Evolutionary conservation across 495 filamentous ascomycete species (phyloP).

Genomic region (Tuber calosporum): DNA sequence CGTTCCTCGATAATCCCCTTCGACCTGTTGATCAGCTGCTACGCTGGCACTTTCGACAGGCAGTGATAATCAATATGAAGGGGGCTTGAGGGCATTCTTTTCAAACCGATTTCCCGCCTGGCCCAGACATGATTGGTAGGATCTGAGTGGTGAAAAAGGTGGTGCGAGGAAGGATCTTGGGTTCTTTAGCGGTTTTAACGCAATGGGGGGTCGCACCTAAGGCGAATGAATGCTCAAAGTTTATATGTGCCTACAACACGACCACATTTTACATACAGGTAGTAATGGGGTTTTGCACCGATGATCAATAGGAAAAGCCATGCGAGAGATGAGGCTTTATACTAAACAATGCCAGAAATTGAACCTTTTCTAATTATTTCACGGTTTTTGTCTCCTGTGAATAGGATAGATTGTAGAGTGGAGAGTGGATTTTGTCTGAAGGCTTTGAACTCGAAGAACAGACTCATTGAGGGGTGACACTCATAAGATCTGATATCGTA

Average conservation of each 20-base stretch:
- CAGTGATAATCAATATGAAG: conserved; percentile 44
- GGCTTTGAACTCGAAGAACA: neutral
- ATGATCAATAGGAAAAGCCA: no score
- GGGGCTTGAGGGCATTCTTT: conserved; percentile 44
- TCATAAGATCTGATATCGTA: no score
- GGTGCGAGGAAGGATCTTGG: conserved; percentile 44
- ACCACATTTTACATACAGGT: no score
- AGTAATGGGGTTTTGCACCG: no score
- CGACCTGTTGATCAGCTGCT: no score
- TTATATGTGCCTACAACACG: no score
- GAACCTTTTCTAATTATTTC: neutral
- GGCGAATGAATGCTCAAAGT: no score
- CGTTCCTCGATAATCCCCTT: conserved; percentile 43
- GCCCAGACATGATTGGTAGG: conserved; percentile 43
- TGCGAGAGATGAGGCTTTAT: no score
- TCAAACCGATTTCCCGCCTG: conserved; percentile 46
- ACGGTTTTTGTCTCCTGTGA: neutral
- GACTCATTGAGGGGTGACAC: neutral
- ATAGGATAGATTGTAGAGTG: neutral
- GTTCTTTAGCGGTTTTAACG: conserved; percentile 31
- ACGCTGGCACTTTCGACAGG: conserved; percentile 47
- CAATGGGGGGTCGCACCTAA: no score
- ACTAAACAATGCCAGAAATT: neutral
- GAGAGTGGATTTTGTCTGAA: no score
- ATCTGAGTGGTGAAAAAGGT: conserved; percentile 41